Evolutionary conservation across 2,329 filamentous ascomycete species (phyloP).

Genomic region (Leptographium procerum): DNA sequence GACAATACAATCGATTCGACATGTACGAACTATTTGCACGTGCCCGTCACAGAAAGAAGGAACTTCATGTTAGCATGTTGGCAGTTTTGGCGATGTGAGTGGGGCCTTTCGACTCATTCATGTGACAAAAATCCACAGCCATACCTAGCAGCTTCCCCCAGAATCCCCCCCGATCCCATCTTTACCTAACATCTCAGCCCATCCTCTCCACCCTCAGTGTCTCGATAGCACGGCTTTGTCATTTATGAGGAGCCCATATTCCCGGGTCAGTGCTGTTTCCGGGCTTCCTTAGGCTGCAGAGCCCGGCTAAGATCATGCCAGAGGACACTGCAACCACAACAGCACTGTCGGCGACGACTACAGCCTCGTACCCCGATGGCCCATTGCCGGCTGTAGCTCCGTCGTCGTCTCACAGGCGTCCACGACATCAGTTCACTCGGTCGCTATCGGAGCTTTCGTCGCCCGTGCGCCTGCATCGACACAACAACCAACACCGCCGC

Average conservation of each 20-base stretch:
- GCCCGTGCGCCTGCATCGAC: constrained; percentile 28
- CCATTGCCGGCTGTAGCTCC: constrained; percentile 8
- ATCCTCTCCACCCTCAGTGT: background rate
- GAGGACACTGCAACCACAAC: background rate
- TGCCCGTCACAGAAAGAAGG: no score
- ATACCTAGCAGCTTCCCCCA: background rate
- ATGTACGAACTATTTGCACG: background rate
- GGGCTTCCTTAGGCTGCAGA: background rate
- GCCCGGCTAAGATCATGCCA: background rate
- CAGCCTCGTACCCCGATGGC: background rate
- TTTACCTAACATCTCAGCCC: background rate
- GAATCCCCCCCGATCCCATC: background rate
- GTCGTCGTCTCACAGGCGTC: no score
- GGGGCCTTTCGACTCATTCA: background rate
- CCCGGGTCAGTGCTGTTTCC: background rate
- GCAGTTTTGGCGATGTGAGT: background rate
- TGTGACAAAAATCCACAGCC: background rate
- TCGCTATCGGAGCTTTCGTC: constrained; percentile 44
- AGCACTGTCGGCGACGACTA: background rate
- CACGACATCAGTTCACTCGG: constrained; percentile 41
- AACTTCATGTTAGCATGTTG: no score
- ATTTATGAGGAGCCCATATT: background rate
- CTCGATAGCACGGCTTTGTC: background rate
- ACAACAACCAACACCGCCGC: constrained; percentile 25
- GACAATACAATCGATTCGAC: background rate